Base-by-base conservation (phyloP, 768 basidiomycete genomes). In the Symmetrospora coprosmae region DNA sequence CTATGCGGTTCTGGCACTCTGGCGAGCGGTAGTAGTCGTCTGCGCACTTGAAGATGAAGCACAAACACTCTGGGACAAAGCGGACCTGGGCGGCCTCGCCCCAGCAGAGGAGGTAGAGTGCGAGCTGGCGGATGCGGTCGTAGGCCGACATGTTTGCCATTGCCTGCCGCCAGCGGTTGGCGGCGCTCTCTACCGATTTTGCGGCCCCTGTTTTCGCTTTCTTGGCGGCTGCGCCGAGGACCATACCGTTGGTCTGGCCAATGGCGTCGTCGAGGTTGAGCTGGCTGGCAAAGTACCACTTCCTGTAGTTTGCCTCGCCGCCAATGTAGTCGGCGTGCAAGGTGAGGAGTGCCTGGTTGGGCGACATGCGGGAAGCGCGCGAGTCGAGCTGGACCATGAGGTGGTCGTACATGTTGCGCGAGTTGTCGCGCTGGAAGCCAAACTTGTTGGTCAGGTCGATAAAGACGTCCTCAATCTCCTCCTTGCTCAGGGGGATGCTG, bases 1-100 rank as follows among this genome's bases (percentile, higher is more conserved):
- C 91, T 41, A 87, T 75, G 43, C 88, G 78, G 71, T 81, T 86
- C 73, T 99, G 94, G 68, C 94, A 99, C 69, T 97, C 94, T n/a
- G 92, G 83, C 2, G 86, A 89, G 25, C 94, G 90, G 73, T 99
- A 99, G 73, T 96, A 99, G 75, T 99, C 94, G 71, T 99, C 94
- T 14, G 94, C 94, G 70, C 94, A 97, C 75, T 99, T 99, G 84
- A 99, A 99, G 74, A 99, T 94, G 79, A 96, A 99, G 75, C 90
- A 96, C 45, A 99, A 75, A 68, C 88, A 91, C 72, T 99, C 94
- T 2, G 94, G 92, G 14, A 87, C 79, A 73, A 96, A 97, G 14
- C 94, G 84, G 38, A 97, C 89, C 70, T 96, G 90, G 13, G 94
- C 92, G 0, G 88, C 91, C 73, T 99, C 94, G 56, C 92, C 94